Percentiles rank a stretch among this genome's conserved stretches.
phyloP scores from a whole-genome alignment of 306 rosid genomes.

The Casuarina cunninghamiana region DNA sequence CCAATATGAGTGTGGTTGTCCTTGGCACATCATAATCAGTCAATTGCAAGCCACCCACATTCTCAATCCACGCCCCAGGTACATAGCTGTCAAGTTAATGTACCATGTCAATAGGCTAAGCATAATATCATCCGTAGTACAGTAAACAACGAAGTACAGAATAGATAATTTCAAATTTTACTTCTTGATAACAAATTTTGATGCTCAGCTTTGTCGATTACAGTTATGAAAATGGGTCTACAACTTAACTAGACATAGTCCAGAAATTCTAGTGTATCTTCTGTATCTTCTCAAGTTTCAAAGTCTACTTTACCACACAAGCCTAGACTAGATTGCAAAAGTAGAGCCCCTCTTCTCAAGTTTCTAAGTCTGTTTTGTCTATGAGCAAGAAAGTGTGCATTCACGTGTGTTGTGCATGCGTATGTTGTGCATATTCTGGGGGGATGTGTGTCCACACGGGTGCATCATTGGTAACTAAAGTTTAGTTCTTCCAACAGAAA shows the following conservation, averaged over 20 bases:
- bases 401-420: too few relatives aligned
- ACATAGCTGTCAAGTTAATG: constrained; percentile 51
- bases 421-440: too few relatives aligned
- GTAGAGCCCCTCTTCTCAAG: neutral
- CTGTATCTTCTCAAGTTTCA: neutral
- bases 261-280: neutral
- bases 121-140: constrained; percentile 17
- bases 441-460: too few relatives aligned
- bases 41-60: constrained; percentile 44
- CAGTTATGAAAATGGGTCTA: neutral
- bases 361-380: neutral
- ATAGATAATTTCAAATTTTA: neutral
- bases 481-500: neutral
- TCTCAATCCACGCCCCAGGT: constrained; percentile 78
- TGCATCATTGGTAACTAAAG: neutral
- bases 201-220: neutral
- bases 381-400: neutral
- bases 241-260: neutral
- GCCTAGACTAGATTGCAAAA: neutral
- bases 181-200: neutral
- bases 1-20: constrained; percentile 63
- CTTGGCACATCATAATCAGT: constrained; percentile 72
- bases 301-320: neutral
- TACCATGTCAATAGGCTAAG: constrained; percentile 27
- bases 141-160: neutral